Base-by-base conservation (phyloP, 352 stramenopile species). In the Globisporangium nunn region DNA sequence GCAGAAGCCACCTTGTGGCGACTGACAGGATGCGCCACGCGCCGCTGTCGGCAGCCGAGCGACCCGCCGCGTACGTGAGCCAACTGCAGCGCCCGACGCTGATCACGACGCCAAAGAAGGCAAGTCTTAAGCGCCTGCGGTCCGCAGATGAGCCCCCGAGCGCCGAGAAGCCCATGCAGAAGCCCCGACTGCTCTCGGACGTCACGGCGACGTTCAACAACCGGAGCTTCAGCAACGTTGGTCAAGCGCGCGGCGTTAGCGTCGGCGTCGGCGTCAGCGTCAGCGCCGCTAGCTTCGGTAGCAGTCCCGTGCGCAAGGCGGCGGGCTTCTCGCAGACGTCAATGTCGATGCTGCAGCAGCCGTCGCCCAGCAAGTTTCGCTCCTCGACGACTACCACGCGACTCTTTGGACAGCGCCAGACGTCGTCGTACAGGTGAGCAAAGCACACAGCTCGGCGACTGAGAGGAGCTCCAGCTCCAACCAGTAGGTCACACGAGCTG, bases 41-140 rank as follows among this genome's bases (percentile, higher is more conserved):
- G 23, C 60, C 64, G 8, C 74, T 59, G 8, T 54, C 64, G 12
- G 46, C 59, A n/a, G 46, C 4, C 48, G 35, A 48, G 17, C 54
- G 14, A 12, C 18, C 48, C 3, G 15, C 11, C 1, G 50, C 56
- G 50, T 63, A 53, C 18, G 50, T 78, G 50, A 85, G 65, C 44
- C 74, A 84, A 23, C 52, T 86, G 45, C 56, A 68, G 39, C 74
- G 74, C 44, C 72, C 76, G 0, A 64, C 60, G 23, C 71, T 64
- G 39, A 66, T 89, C 23, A 59, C 59, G 7, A 87, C 81, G 28
- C 81, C 78, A 17, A 75, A 72, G n/a, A 86, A 86, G 50, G 56
- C 71, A 30, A 68, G 72, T 0, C 54, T 86, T 53, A 91, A 91
- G 63, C 70, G 81, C 44, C 50, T 50, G 56, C 74, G 81, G 30